Base-by-base conservation (phyloP, 768 basidiomycete species). In the Amanita molliuscula region DNA sequence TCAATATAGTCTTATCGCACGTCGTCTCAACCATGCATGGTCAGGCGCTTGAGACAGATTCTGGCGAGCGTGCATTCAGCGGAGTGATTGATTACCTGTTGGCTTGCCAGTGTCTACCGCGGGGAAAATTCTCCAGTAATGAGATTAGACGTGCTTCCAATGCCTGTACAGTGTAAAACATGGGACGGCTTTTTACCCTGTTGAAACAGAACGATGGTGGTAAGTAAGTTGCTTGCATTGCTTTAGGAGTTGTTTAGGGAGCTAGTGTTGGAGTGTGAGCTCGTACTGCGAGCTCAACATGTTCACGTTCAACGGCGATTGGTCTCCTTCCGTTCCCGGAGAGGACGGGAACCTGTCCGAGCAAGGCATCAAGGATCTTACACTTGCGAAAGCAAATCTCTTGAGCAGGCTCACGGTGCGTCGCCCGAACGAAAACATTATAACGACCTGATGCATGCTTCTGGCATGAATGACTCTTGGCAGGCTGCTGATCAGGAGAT, bases 271-370 rank as follows among this genome's bases (percentile, higher is more conserved):
- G n/a, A n/a, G n/a, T n/a, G n/a, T n/a, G n/a, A n/a, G n/a, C n/a
- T n/a, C n/a, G n/a, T n/a, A n/a, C n/a, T n/a, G n/a, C 0, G 60
- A 68, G 43, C 74, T 89, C 26, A 66, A 62, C 16, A 75, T 79
- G 0, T 79, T 89, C 60, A 72, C 75, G 20, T 88, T 89, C 67
- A 88, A 87, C 59, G 78, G 73, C 23, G 87, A 89, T 60, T 88
- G 87, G 85, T 74, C 75, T 10, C 62, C 82, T 6, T 34, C 50
- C 31, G 50, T 44, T 38, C 50, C 44, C 13, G 37, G n/a, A 53
- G 0, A 10, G 45, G 11, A 47, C 38, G 56, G 26, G 52, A 56
- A 36, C 51, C 53, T 6, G 50, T 53, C 1, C 54, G 50, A 23
- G 49, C 51, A 37, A 54, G 49, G 3, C 53, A 52, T 50, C 58